Evolutionary conservation across 148 eudicot species (phyloP).

Genomic region (Rhododendron ovatum): DNA sequence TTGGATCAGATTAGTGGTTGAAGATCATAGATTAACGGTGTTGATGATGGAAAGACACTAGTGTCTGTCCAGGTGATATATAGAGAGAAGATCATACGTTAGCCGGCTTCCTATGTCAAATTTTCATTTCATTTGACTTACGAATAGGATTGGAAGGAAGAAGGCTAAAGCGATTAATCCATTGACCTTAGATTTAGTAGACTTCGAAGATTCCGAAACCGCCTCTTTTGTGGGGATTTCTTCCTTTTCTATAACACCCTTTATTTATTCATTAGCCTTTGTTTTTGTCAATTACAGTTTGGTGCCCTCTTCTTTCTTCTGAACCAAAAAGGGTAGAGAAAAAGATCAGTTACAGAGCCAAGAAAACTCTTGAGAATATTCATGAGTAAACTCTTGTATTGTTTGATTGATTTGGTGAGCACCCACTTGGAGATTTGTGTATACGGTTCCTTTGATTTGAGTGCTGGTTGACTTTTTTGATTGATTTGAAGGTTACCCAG

Average conservation of each 20-base stretch:
- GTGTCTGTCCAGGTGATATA: not conserved
- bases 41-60: not conserved
- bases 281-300: not conserved
- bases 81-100: not conserved
- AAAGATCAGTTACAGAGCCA: constrained; percentile 18
- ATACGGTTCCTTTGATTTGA: not conserved
- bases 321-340: not conserved
- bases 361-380: not conserved
- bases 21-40: not conserved
- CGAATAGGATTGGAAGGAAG: constrained; percentile 7
- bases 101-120: not conserved
- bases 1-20: not conserved
- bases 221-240: constrained; percentile 9
- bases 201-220: constrained; percentile 21
- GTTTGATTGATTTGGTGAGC: constrained; percentile 7
- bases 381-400: not conserved
- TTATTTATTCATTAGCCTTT: not conserved
- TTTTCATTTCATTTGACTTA: constrained; percentile 4
- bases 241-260: not conserved
- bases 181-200: constrained; percentile 12
- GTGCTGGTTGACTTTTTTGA: constrained; percentile 1
- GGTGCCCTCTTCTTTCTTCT: not conserved
- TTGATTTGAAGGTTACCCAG: constrained; percentile 16
- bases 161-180: constrained; percentile 1
- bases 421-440: constrained; percentile 10